These are phyloP conservation scores for Cinchona pubescens DNA, from an alignment of 257 asterid species.

Conservation along the genomic window DNA sequence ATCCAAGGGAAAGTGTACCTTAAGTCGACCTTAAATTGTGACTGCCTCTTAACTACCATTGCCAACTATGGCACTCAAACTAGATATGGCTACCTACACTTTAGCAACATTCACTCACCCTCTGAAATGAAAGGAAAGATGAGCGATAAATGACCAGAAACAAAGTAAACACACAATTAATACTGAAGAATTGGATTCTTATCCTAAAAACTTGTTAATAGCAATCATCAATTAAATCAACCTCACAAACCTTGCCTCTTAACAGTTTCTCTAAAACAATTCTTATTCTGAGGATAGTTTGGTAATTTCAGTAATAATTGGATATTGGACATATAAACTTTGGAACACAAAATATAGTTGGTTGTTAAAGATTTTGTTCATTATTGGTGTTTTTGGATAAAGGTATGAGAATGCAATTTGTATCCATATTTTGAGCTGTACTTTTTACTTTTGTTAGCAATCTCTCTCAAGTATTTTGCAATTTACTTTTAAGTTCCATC, in stretches of 20 bases:
- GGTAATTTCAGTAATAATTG: no score
- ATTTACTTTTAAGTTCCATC: slow-evolving; percentile 18
- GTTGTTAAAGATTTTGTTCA: neutral
- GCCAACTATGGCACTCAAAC: no score
- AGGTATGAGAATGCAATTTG: neutral
- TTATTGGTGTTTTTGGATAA: neutral
- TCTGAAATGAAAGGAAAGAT: neutral
- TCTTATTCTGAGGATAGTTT: neutral
- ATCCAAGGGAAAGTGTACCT: neutral
- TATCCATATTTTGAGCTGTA: neutral
- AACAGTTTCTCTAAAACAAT: neutral
- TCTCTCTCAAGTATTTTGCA: neutral
- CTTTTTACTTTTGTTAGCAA: neutral
- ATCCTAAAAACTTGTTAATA: neutral
- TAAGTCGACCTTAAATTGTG: no score
- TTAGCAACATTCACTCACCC: neutral
- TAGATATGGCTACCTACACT: neutral
- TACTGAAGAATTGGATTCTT: neutral
- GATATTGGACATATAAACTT: neutral
- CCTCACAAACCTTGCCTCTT: neutral
- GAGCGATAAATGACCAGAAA: neutral
- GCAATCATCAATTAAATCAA: neutral
- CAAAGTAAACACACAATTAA: no score
- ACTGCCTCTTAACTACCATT: neutral
- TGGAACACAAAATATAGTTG: neutral